Percentiles rank a stretch among this genome's conserved stretches.
phyloP scores from a whole-genome alignment of 208 protist species.

The Trypanosoma rangeli region DNA sequence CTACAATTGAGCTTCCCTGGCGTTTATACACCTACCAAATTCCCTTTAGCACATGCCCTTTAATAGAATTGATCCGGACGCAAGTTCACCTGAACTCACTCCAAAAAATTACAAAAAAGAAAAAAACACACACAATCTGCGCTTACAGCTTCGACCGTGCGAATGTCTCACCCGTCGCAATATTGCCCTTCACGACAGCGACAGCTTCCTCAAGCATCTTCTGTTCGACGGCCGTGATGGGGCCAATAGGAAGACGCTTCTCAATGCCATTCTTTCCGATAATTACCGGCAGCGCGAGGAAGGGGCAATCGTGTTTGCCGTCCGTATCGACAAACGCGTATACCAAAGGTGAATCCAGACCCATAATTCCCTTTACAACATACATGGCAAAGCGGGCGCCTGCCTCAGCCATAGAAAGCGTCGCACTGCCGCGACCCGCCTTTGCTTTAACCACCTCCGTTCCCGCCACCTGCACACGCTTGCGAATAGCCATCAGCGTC shows the following conservation, averaged over 20 bases:
- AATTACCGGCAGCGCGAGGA: conserved; percentile 76
- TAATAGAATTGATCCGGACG: no score
- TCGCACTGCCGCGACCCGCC: conserved; percentile 94
- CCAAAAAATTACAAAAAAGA: no score
- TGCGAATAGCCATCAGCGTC: conserved; percentile 65
- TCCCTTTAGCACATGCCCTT: neutral
- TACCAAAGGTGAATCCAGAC: conserved; percentile 57
- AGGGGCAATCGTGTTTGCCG: conserved; percentile 55
- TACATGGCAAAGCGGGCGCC: conserved; percentile 73
- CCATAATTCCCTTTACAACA: conserved; percentile 70
- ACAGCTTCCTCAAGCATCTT: conserved; percentile 32
- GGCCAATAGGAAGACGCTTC: conserved; percentile 73
- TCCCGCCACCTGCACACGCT: conserved; percentile 93
- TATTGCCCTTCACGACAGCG: conserved; percentile 72
- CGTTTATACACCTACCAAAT: neutral
- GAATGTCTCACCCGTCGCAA: conserved; percentile 68
- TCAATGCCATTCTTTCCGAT: conserved; percentile 79
- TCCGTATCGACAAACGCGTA: conserved; percentile 88
- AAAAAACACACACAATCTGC: neutral
- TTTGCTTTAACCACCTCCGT: conserved; percentile 97
- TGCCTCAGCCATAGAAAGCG: conserved; percentile 96
- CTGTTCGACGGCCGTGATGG: conserved; percentile 44
- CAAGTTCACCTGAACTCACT: no score
- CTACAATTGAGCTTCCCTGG: no score
- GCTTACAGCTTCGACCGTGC: conserved; percentile 77